These are phyloP conservation scores for Nasturtium officinale DNA, from an alignment of 345 rosid genomes.

Conservation along the genomic window DNA sequence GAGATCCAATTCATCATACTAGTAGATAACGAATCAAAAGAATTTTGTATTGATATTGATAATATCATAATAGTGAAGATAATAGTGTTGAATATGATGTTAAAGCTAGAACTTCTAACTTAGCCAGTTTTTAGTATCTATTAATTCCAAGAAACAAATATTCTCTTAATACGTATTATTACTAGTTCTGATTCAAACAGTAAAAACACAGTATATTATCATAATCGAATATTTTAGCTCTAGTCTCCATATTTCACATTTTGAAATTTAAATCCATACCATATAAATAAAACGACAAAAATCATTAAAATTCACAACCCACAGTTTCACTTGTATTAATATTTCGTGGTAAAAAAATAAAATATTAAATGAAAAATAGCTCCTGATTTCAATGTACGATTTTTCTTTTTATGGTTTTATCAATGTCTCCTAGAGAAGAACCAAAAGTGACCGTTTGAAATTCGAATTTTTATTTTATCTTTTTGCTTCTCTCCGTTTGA, in stretches of 20 bases:
- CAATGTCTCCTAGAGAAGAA: conserved; percentile 7
- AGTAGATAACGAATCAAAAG: too few species aligned
- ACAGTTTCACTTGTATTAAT: not conserved
- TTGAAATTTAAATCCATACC: not conserved
- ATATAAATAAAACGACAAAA: not conserved
- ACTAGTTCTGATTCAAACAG: too few species aligned
- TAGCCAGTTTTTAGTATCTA: too few species aligned
- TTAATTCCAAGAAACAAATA: too few species aligned
- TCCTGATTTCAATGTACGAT: conserved; percentile 31
- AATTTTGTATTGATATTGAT: too few species aligned
- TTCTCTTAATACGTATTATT: too few species aligned
- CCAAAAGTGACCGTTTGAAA: conserved; percentile 44
- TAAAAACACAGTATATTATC: too few species aligned
- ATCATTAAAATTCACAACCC: not conserved
- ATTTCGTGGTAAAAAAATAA: not conserved
- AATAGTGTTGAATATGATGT: too few species aligned
- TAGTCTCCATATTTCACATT: not conserved
- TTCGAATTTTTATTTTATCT: conserved; percentile 25
- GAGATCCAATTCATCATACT: too few species aligned
- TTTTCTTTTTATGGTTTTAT: too few species aligned
- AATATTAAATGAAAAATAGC: conserved; percentile 6
- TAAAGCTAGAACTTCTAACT: too few species aligned
- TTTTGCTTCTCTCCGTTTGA: conserved; percentile 28
- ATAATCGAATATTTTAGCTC: not conserved
- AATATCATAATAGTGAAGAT: too few species aligned